Evolutionary conservation across 2,329 filamentous ascomycete genomes (phyloP).

Genomic region (Magnaporthiopsis incrustans): DNA sequence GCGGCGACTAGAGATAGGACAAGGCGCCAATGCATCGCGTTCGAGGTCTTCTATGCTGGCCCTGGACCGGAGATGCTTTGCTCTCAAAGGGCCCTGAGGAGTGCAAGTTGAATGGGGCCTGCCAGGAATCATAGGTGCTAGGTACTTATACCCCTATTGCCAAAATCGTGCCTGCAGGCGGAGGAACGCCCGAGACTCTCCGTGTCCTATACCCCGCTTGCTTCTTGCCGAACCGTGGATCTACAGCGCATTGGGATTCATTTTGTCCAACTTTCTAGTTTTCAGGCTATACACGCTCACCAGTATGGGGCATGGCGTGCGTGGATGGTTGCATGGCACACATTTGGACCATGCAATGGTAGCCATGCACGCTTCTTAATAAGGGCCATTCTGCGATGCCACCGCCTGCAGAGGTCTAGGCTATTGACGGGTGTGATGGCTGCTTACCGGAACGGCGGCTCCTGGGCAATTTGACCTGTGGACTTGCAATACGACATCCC

Average conservation of each 20-base stretch:
- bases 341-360: not conserved
- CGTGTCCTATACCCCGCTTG: not conserved
- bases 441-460: not conserved
- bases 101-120: too few relatives aligned
- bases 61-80: not conserved
- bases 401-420: not conserved
- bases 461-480: not conserved
- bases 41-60: not conserved
- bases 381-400: too few relatives aligned
- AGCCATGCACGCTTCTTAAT: not conserved
- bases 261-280: not conserved
- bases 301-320: not conserved
- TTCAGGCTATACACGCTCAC: not conserved
- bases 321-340: not conserved
- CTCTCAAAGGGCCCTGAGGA: not conserved
- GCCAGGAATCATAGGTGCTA: not conserved
- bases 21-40: conserved; percentile 5
- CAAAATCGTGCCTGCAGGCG: not conserved
- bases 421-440: too few relatives aligned
- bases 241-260: not conserved
- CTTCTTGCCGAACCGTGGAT: not conserved
- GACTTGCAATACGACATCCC: not conserved
- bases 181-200: not conserved
- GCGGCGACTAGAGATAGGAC: conserved; percentile 14
- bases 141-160: not conserved